Evolutionary conservation across 1,284 basidiomycete species (phyloP).

Genomic region (Athelia psychrophila): DNA sequence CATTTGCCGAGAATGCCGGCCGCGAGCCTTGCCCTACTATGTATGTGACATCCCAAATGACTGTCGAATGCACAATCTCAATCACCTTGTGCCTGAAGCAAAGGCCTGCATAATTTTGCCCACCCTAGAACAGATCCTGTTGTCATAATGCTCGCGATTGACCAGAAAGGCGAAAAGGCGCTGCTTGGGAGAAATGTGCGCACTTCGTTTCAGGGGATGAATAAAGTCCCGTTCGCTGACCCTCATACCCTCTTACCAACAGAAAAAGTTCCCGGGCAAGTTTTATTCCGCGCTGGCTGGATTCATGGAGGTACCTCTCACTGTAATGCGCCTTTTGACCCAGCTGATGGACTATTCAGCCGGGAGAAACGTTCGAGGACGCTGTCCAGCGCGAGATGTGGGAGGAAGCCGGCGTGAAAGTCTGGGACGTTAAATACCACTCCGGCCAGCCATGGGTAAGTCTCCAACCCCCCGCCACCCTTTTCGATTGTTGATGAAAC

Average conservation of each 20-base stretch:
- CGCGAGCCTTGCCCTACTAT: conserved; percentile 66
- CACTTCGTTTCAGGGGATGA: conserved; percentile 12
- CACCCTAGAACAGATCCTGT: conserved; percentile 89
- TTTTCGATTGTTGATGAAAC: conserved; percentile 2
- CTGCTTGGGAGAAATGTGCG: conserved; percentile 84
- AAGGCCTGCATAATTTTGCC: conserved; percentile 85
- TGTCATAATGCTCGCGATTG: conserved; percentile 89
- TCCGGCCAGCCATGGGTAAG: conserved; percentile 81
- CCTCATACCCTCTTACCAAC: conserved; percentile 5
- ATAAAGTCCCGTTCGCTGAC: not conserved
- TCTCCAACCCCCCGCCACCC: not conserved
- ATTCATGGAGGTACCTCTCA: conserved; percentile 61
- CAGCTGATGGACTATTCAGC: conserved; percentile 21
- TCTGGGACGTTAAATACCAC: conserved; percentile 86
- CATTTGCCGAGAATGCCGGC: conserved; percentile 62
- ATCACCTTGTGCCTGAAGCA: conserved; percentile 37
- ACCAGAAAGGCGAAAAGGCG: conserved; percentile 75
- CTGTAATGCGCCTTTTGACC: too few relatives aligned
- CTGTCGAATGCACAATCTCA: conserved; percentile 6
- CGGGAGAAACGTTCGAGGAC: conserved; percentile 94
- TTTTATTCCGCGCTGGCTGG: conserved; percentile 91
- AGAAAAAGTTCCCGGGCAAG: conserved; percentile 67
- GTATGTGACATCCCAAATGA: conserved; percentile 36
- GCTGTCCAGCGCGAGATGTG: conserved; percentile 91
- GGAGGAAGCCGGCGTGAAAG: conserved; percentile 91